Conservation (phyloP, 495 filamentous ascomycete genomes). For the Daldinia decipiens region DNA sequence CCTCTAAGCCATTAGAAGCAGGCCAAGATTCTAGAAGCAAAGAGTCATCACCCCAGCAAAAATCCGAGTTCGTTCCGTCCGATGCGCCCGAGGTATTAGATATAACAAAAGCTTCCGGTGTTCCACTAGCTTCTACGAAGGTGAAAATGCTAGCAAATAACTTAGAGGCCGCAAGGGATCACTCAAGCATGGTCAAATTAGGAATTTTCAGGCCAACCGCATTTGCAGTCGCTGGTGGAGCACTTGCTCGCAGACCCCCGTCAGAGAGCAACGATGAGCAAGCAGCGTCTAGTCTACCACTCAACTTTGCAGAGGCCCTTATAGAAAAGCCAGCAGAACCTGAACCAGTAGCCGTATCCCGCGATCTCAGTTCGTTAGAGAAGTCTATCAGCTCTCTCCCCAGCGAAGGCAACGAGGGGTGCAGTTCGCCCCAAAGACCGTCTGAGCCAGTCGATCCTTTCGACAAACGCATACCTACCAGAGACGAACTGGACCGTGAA, state of each 20-base stretch:
- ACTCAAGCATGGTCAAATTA: not conserved
- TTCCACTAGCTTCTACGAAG: not conserved
- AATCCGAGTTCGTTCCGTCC: not conserved
- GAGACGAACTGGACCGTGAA: not conserved
- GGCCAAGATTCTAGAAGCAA: not conserved
- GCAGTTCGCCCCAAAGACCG: not conserved
- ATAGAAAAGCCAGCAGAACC: not conserved
- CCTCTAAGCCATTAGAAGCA: not conserved
- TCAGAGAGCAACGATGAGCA: constrained; percentile 2
- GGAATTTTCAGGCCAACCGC: constrained; percentile 18
- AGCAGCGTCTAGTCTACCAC: constrained; percentile 8
- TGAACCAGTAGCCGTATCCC: not conserved
- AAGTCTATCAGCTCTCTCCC: not conserved
- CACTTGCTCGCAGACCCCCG: constrained; percentile 1
- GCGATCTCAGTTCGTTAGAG: not conserved
- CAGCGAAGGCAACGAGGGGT: not conserved
- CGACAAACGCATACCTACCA: not conserved
- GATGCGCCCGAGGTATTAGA: constrained; percentile 5
- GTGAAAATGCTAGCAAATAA: not conserved
- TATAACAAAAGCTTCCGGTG: not conserved
- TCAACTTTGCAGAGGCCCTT: not conserved
- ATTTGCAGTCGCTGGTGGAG: constrained; percentile 7
- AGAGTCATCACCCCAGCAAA: constrained; percentile 2
- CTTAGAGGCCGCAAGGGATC: not conserved
- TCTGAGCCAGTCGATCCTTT: constrained; percentile 13